Conservation (phyloP, 2,329 filamentous ascomycete genomes). For the Basipetospora sp. region DNA sequence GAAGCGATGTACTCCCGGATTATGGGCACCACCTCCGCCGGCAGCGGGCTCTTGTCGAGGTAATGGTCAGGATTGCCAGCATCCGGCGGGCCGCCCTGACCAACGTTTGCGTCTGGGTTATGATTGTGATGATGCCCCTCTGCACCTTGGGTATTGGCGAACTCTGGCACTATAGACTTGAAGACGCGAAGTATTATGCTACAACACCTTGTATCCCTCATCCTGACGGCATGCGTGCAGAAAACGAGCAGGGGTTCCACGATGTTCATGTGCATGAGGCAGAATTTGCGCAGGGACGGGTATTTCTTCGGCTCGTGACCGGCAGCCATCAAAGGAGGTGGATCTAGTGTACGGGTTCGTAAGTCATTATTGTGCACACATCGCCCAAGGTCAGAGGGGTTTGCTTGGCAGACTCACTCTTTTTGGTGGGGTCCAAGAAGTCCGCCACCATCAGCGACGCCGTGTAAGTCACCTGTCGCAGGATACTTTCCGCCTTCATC, state of each 20-base stretch:
- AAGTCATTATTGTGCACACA: too few species aligned
- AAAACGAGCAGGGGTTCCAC: conserved; percentile 84
- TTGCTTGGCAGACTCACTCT: conserved; percentile 31
- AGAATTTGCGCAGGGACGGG: conserved; percentile 63
- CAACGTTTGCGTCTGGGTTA: conserved; percentile 14
- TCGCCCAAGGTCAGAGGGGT: too few species aligned
- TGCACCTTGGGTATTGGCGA: conserved; percentile 22
- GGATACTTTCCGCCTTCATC: conserved; percentile 94
- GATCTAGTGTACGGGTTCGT: not conserved
- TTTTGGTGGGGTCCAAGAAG: conserved; percentile 62
- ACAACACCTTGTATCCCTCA: conserved; percentile 80
- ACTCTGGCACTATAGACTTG: conserved; percentile 69
- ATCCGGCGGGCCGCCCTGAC: conserved; percentile 10
- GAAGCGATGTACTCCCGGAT: conserved; percentile 82
- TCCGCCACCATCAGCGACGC: conserved; percentile 84
- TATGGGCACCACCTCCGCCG: conserved; percentile 40
- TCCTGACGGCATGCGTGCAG: conserved; percentile 75
- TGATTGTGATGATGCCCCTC: conserved; percentile 7
- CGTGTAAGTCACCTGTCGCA: conserved; percentile 82
- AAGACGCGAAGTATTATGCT: conserved; percentile 76
- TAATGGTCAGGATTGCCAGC: conserved; percentile 8
- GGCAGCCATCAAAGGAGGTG: not conserved
- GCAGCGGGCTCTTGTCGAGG: conserved; percentile 31
- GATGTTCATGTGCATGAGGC: conserved; percentile 61
- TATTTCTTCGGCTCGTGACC: conserved; percentile 5